A percentile compares a stretch with the other conserved stretches of the same genome.
phyloP scores from a whole-genome alignment of 1,139 yeast genomes.

The Blastobotrys raffinosifermentans region DNA sequence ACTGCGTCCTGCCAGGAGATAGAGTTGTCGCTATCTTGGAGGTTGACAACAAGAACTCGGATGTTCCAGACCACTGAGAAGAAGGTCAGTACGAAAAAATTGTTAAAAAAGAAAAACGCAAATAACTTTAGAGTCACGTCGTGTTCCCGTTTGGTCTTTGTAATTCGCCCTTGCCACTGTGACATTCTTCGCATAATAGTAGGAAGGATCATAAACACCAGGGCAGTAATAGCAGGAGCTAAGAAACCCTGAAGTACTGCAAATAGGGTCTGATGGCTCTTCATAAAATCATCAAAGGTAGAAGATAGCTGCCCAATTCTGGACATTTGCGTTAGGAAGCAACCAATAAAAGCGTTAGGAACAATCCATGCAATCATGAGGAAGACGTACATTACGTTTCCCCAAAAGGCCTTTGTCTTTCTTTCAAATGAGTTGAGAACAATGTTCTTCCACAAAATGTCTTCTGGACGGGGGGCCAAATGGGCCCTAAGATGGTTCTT shows the following conservation, averaged over 20 bases:
- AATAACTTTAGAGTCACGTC: conserved; percentile 36
- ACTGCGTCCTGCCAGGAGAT: conserved; percentile 7
- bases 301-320: conserved; percentile 36
- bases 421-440: conserved; percentile 28
- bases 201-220: conserved; percentile 35
- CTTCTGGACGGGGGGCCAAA: conserved; percentile 35
- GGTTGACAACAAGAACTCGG: conserved; percentile 29
- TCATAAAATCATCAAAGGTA: conserved; percentile 29
- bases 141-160: conserved; percentile 35
- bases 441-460: conserved; percentile 36
- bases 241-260: conserved; percentile 38
- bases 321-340: conserved; percentile 35
- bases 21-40: conserved; percentile 22
- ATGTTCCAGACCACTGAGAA: conserved; percentile 38
- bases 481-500: conserved; percentile 17
- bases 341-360: conserved; percentile 39
- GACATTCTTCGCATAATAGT: conserved; percentile 34
- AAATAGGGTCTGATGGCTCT: conserved; percentile 27
- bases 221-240: conserved; percentile 34
- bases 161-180: conserved; percentile 36
- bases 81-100: conserved; percentile 34
- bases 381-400: conserved; percentile 29
- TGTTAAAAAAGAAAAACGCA: conserved; percentile 36
- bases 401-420: conserved; percentile 31
- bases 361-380: conserved; percentile 35